A percentile compares a stretch with the other conserved stretches of the same genome.
Conservation (phyloP, 768 basidiomycete genomes). For the Calocera viscosa region DNA sequence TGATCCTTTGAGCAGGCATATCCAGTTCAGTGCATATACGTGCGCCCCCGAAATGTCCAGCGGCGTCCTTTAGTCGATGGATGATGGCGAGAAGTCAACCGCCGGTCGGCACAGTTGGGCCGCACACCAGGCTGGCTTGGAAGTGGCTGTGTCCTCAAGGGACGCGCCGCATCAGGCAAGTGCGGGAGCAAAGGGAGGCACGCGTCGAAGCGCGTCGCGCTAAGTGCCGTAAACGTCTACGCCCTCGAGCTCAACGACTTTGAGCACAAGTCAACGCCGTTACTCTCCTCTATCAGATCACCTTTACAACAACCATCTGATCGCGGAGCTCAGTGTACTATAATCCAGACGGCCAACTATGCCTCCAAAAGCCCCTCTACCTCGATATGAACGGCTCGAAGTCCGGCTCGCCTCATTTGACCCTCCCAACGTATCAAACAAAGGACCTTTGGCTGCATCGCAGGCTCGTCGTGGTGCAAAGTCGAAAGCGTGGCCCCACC, state of each 20-base stretch:
- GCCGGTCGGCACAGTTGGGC: too few species aligned
- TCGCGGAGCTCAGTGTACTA: too few species aligned
- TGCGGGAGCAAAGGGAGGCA: neutral
- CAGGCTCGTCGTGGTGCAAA: conserved; percentile 37
- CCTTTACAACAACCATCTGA: neutral
- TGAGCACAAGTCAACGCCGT: neutral
- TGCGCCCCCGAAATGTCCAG: neutral
- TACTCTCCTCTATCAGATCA: neutral
- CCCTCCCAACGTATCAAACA: conserved; percentile 39
- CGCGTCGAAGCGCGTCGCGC: conserved; percentile 6
- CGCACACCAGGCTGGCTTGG: neutral
- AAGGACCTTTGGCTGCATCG: neutral
- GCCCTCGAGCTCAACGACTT: neutral
- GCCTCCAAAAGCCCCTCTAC: neutral
- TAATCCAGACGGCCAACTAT: neutral
- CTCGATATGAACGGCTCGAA: conserved; percentile 28
- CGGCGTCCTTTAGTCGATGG: neutral
- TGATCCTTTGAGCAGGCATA: neutral
- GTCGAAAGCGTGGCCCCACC: conserved; percentile 61
- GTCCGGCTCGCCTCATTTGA: conserved; percentile 55
- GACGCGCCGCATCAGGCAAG: conserved; percentile 2
- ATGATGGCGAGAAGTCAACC: too few species aligned
- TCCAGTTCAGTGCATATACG: neutral
- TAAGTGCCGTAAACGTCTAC: neutral
- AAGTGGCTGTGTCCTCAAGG: neutral